These are phyloP conservation scores for Rhizopogon rudus DNA, from an alignment of 768 basidiomycete genomes.

Conservation along the genomic window DNA sequence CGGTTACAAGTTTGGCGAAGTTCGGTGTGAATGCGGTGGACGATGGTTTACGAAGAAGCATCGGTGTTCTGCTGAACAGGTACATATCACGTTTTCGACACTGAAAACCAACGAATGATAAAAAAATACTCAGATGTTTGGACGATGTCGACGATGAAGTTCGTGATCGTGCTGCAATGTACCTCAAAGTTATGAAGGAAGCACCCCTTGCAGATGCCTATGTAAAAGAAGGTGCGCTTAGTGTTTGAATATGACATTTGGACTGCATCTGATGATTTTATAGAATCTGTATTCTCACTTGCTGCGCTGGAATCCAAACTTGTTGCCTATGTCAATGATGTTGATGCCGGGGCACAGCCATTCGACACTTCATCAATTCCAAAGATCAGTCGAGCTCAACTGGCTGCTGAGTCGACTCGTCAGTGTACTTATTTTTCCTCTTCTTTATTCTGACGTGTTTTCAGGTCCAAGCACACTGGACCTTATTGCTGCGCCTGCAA, in stretches of 20 bases:
- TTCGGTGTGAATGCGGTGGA: conserved; percentile 92
- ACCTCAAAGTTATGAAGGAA: conserved; percentile 80
- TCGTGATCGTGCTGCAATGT: conserved; percentile 94
- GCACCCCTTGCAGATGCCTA: conserved; percentile 78
- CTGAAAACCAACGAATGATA: neutral
- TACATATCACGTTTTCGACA: conserved; percentile 18
- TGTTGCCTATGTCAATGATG: conserved; percentile 89
- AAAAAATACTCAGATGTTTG: conserved; percentile 57
- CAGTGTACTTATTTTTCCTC: conserved; percentile 25
- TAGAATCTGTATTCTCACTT: conserved; percentile 93
- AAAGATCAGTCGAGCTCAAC: conserved; percentile 91
- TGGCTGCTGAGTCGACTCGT: conserved; percentile 86
- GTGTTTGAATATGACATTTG: neutral
- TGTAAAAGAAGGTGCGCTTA: conserved; percentile 78
- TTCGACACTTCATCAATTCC: conserved; percentile 86
- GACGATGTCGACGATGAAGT: conserved; percentile 99
- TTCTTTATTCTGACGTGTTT: conserved; percentile 9
- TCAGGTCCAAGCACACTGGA: conserved; percentile 83
- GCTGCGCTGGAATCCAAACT: conserved; percentile 87
- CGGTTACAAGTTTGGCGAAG: conserved; percentile 91
- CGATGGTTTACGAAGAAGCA: conserved; percentile 71
- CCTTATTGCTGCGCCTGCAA: conserved; percentile 68
- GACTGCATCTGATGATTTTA: neutral
- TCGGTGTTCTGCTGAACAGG: conserved; percentile 84
- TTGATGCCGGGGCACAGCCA: conserved; percentile 59